Evolutionary conservation across 2,329 filamentous ascomycete genomes (phyloP).

Genomic region (Aspergillus hortae): DNA sequence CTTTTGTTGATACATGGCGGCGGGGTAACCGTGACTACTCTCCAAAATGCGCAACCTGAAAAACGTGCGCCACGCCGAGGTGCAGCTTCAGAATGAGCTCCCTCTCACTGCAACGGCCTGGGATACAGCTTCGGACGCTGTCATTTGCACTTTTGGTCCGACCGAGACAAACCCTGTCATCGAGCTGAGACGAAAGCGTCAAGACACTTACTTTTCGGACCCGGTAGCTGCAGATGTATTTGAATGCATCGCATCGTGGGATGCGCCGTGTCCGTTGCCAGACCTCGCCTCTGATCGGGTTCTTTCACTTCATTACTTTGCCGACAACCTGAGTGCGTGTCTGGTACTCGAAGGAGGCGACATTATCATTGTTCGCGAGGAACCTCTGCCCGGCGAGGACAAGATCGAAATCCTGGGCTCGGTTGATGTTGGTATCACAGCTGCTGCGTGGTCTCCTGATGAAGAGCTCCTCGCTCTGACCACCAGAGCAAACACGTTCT

Average conservation of each 20-base stretch:
- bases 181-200: slow-evolving; percentile 59
- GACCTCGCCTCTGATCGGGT: slow-evolving; percentile 72
- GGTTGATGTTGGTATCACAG: slow-evolving; percentile 85
- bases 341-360: slow-evolving; percentile 87
- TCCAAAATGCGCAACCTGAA: slow-evolving; percentile 79
- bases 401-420: slow-evolving; percentile 94
- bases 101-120: slow-evolving; percentile 75
- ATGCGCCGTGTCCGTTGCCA: slow-evolving; percentile 75
- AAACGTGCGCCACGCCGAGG: slow-evolving; percentile 68
- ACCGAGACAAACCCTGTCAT: slow-evolving; percentile 66
- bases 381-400: slow-evolving; percentile 62
- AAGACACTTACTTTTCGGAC: slow-evolving; percentile 36
- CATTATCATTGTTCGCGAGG: slow-evolving; percentile 79
- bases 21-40: slow-evolving; percentile 31
- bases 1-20: slow-evolving; percentile 29
- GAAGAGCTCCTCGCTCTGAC: slow-evolving; percentile 84
- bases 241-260: slow-evolving; percentile 74
- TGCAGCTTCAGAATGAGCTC: slow-evolving; percentile 57
- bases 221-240: slow-evolving; percentile 39
- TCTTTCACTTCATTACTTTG: slow-evolving; percentile 78
- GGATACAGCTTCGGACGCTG: slow-evolving; percentile 73
- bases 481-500: slow-evolving; percentile 71
- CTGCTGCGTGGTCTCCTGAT: slow-evolving; percentile 90
- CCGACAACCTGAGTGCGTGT: slow-evolving; percentile 72
- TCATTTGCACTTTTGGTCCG: slow-evolving; percentile 83